Base-by-base conservation (phyloP, 805 yeast genomes). In the Torulaspora microellipsoides region DNA sequence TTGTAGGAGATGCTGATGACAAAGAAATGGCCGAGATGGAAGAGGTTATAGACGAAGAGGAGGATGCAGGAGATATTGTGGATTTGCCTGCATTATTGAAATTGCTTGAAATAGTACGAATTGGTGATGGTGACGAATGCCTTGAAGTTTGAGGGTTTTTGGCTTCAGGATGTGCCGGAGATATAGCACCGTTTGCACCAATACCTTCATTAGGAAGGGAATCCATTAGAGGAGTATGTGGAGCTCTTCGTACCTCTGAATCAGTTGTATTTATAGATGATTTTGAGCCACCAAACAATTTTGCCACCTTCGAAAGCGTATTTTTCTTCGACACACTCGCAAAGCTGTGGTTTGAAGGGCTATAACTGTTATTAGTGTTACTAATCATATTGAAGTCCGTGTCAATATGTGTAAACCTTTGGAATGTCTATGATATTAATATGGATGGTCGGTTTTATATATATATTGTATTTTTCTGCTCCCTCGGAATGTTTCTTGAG, bases 1-100 rank as follows among this genome's bases (percentile, higher is more conserved):
- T 43, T 12, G 45, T 47, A 14, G 49, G 49, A 12, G 49, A 47
- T 5, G 49, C 40, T 8, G 53, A 38, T 29, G 53, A 43, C 28
- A 42, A 33, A 9, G 51, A 47, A 9, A 44, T 38, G 11, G 49
- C 54, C 3, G 52, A 41, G 13, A 42, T 42, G 1, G 55, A 45
- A 1, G 52, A 48, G 4, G 51, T 33, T 28, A 46, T 43, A n/a
- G 54, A 48, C 2, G 52, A 46, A 4, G 54, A 43, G 2, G 54
- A 45, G 2, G 54, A 47, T 12, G 52, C 44, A 2, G 50, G 47
- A 1, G 54, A 45, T 2, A 41, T 35, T 27, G 38, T n/a, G 27
- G 46, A 13, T 34, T 46, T 39, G 15, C 43, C 43, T 14, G 25
- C 20, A n/a, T 17, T 34, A 5, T 14, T 31, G 12, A 31, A 25